These are phyloP conservation scores for Sechiopsis laciniata DNA, from an alignment of 306 rosid genomes.

Conservation along the genomic window DNA sequence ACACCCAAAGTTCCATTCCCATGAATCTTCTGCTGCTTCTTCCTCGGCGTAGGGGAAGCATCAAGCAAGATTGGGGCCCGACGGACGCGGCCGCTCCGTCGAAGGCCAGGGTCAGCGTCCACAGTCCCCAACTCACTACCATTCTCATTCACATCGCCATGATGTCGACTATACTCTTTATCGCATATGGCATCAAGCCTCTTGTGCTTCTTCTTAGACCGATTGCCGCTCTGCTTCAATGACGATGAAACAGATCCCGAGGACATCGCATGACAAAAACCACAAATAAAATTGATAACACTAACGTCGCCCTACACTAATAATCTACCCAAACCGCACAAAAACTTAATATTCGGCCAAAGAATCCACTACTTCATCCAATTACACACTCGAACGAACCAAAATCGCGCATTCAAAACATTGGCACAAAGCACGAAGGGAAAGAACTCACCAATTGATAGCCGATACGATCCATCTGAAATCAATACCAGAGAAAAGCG, in stretches of 20 bases:
- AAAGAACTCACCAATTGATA: conserved; percentile 32
- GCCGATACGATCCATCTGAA: conserved; percentile 26
- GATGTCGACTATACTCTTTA: conserved; percentile 62
- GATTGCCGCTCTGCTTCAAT: conserved; percentile 36
- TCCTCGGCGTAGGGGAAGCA: conserved; percentile 62
- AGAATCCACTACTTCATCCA: conserved; percentile 31
- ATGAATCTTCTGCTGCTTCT: conserved; percentile 46
- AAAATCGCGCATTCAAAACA: conserved; percentile 27
- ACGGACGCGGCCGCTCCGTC: conserved; percentile 75
- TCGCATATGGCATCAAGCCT: conserved; percentile 88
- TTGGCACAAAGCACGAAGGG: not conserved
- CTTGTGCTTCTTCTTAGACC: conserved; percentile 82
- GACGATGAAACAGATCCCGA: conserved; percentile 34
- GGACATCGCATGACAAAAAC: conserved; percentile 64
- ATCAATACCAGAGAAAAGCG: not conserved
- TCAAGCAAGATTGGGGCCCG: conserved; percentile 76
- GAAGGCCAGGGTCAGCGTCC: conserved; percentile 39
- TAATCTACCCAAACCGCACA: no score
- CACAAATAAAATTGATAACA: conserved; percentile 21
- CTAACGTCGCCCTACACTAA: not conserved
- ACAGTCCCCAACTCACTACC: conserved; percentile 25
- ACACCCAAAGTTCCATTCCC: conserved; percentile 30
- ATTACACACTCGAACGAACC: conserved; percentile 29
- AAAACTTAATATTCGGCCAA: not conserved
- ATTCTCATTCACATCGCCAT: conserved; percentile 47